Evolutionary conservation across 2,329 filamentous ascomycete species (phyloP), one percentile per base, ranked within the genome.

Genomic region (Claviceps cyperi): DNA sequence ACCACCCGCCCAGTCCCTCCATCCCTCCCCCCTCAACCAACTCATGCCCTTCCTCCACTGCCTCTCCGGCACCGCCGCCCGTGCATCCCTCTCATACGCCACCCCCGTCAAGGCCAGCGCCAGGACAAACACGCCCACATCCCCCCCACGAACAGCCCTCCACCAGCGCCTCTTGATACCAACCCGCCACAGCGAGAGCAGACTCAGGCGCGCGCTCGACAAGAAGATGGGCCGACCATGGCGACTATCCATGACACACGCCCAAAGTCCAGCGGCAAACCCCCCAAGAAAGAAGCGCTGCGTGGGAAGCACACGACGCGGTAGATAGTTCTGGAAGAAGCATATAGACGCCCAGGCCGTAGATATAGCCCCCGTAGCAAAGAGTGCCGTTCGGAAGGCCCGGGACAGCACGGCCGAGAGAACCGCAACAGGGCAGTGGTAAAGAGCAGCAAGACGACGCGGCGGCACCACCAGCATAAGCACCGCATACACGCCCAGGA

Each of bases 201-300:
- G 72, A 52, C 84, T 88, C n/a, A 83, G 70, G 2, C 90, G 76
- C 32, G 85, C 80, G 55, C 80, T 82, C 65, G 92, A 92, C 53
- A 96, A 59, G 65, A 94, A 94, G 50, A 86, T 77, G 1, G 75
- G 73, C 15, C 85, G 70, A 41, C 83, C 78, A 53, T 75, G 70
- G 47, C 72, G 71, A 43, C 82, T 73, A 61, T 89, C 84, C 17
- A 40, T 13, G 2, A 95, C 68, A 64, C 86, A 86, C 0, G 86
- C 86, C 81, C 90, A 96, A 24, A 92, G 66, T 0, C 92, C 92
- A 1, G 85, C 88, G 1, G 94, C 60, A 63, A 91, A 86, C 7
- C 92, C 91, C 48, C 87, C 86, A 0, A 96, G 71, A 74, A 94
- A 95, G 74, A 92, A 94, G 21, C 92, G 80, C 63, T 92, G 85